Percentiles rank a stretch among this genome's conserved stretches.
Evolutionary conservation across 305 asterid species (phyloP).

Genomic region (Petunia hybrid): DNA sequence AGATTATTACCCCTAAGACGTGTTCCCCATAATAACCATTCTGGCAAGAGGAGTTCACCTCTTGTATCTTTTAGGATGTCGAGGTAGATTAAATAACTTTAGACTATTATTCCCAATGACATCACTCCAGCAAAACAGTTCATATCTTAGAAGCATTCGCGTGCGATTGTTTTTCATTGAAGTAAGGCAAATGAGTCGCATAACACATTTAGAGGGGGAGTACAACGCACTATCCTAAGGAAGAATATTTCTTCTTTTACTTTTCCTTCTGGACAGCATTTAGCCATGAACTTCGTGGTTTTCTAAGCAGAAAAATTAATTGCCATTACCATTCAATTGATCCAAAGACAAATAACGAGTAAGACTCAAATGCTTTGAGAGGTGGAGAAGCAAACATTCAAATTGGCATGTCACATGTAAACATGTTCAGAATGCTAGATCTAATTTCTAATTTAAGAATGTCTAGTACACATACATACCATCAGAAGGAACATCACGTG

Average conservation of each 20-base stretch:
- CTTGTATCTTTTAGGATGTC: neutral
- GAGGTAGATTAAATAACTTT: neutral
- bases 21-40: slow-evolving; percentile 15
- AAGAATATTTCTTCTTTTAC: slow-evolving; percentile 2
- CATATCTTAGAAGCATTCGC: neutral
- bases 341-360: neutral
- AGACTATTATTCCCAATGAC: neutral
- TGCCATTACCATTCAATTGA: neutral
- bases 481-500: slow-evolving; percentile 46
- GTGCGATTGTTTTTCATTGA: neutral
- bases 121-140: neutral
- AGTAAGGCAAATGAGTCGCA: neutral
- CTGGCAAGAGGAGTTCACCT: neutral
- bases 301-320: neutral
- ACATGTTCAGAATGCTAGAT: slow-evolving; percentile 22
- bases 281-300: neutral
- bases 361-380: neutral
- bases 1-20: neutral
- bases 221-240: neutral
- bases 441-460: slow-evolving; percentile 14
- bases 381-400: neutral
- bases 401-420: neutral
- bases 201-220: slow-evolving; percentile 23
- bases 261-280: neutral
- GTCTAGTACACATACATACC: slow-evolving; percentile 47